Evolutionary conservation across 768 basidiomycete species (phyloP), one percentile per base, ranked within the genome.

Genomic region (Phlebiopsis gigantea): DNA sequence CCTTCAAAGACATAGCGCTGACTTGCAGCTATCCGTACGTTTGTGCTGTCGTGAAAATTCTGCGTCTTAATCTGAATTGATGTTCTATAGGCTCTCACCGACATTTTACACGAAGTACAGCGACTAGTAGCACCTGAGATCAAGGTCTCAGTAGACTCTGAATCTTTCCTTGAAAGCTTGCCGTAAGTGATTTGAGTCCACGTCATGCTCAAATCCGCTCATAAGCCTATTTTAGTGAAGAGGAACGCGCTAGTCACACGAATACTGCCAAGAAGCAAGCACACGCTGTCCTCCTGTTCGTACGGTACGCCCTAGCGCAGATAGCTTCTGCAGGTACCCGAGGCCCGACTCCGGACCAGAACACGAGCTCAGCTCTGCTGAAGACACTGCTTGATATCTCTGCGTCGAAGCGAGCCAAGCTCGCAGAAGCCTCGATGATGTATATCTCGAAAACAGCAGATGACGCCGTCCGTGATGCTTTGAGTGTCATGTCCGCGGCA

Each of bases 231-330:
- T 48, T 15, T 53, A 88, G 85, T 14, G 83, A 87, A 56, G 84
- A 81, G 19, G 87, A 88, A 24, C 79, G 80, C 30, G 69, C 77
- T 0, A 69, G 68, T 24, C 74, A 82, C 10, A 61, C 77, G 17
- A 74, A 75, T 2, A 65, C 74, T 2, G 62, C 79, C 46, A 83
- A 76, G 59, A 81, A 84, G 42, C 81, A 88, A 59, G 81, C 87
- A 22, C 81, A 87, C 55, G 78, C 88, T 2, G 77, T 93, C 2
- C 69, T 93, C 17, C 66, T 80, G 3, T 88, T 91, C 63, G 77
- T 83, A 50, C 80, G 83, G 10, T 71, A 74, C 49, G 79, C 80
- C 19, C 63, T 86, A 53, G 77, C 77, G 56, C 70, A 46, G 5
- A 28, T 67, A 56, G 60, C 66, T 47, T 46, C 73, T 53, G 25